Evolutionary conservation across 2,329 filamentous ascomycete genomes (phyloP), one percentile per base, ranked within the genome.

Genomic region (Pseudonectria foliicola): DNA sequence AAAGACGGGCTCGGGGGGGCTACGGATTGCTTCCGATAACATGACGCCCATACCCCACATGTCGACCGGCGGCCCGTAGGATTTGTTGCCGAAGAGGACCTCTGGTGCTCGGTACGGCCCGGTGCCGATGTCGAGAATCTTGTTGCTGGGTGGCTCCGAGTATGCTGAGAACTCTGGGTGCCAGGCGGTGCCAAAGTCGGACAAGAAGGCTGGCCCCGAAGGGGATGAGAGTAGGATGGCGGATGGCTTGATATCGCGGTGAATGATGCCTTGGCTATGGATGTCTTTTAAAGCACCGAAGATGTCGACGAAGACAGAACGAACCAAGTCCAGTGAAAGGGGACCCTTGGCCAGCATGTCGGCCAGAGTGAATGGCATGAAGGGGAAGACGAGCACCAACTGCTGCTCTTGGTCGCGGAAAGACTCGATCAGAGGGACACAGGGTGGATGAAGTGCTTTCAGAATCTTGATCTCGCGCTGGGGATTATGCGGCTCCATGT

Each of bases 161-260:
- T 64, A 61, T 14, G 67, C 61, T 5, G 76, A 70, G 39, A 73
- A 50, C 10, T 69, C 59, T 3, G 82, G 75, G 46, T 82, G 78
- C 88, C 88, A 95, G 7, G 89, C 78, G 26, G 92, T 93, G 33
- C 92, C 90, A 63, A 98, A 96, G 59, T 98, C 92, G 25, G 86
- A 79, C 3, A 98, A 70, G 48, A 80, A 84, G 4, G 85, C 85
- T 4, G 86, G 83, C 0, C 84, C 85, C 6, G 72, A 65, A 0
- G 73, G 64, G 0, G 80, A 77, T 27, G 72, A 66, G 29, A 95
- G 71, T 7, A 95, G 68, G 25, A 98, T 73, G 34, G 95, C 94
- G 0, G 87, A 88, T 1, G 92, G 92, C 54, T 98, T 98, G 55
- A 98, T 67, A 54, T 98, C 92, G 37, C 92, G 80, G 57, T 98